Evolutionary conservation across 2,329 filamentous ascomycete genomes (phyloP).

Genomic region (Microsporum audouinii): DNA sequence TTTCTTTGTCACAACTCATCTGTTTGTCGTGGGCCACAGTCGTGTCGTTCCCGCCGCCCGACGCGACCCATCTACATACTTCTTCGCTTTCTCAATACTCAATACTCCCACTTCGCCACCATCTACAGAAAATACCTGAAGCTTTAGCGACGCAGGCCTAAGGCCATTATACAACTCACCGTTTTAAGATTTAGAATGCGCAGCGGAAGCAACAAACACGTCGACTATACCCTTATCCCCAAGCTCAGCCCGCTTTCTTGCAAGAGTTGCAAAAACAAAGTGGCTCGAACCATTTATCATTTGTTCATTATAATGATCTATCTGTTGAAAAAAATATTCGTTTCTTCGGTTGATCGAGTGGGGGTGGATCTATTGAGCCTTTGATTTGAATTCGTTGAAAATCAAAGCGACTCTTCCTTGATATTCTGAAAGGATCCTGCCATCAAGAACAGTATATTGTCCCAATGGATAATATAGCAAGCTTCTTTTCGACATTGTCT

Average conservation of each 20-base stretch:
- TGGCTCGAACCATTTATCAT: background rate
- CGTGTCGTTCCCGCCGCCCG: background rate
- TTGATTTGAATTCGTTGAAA: background rate
- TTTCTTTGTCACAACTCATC: background rate
- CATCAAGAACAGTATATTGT: background rate
- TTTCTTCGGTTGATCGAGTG: background rate
- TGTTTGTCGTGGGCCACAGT: constrained; percentile 1
- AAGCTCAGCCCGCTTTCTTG: background rate
- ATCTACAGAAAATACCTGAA: background rate
- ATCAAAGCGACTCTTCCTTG: background rate
- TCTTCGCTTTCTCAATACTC: background rate
- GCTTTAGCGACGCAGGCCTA: background rate
- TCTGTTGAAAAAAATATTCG: background rate
- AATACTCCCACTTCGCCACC: background rate
- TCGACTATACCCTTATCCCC: background rate
- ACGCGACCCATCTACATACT: background rate
- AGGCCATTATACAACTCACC: background rate
- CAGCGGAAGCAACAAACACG: background rate
- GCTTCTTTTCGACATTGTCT: background rate
- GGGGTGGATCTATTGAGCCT: background rate
- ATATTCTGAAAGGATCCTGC: background rate
- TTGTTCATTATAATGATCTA: background rate
- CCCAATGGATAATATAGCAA: background rate
- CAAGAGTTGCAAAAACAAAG: background rate
- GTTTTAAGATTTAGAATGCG: background rate